Conservation (phyloP, 805 yeast species). For the Cyberlindnera saturnus region DNA sequence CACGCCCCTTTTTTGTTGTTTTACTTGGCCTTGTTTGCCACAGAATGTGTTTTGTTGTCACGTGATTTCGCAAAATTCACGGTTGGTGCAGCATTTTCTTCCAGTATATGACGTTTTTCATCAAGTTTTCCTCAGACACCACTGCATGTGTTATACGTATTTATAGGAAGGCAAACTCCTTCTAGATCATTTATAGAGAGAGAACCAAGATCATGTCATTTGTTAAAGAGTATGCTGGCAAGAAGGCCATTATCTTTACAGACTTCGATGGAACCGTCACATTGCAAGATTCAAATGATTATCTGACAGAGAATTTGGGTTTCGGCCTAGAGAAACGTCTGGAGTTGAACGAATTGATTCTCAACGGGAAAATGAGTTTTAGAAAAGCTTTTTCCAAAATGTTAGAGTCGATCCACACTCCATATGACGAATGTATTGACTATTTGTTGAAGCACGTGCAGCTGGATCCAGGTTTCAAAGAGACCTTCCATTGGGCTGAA, state of each 20-base stretch:
- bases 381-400: slow-evolving; percentile 80
- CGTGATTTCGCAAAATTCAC: too few relatives aligned
- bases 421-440: slow-evolving; percentile 80
- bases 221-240: slow-evolving; percentile 20
- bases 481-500: slow-evolving; percentile 74
- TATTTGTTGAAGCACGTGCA: slow-evolving; percentile 56
- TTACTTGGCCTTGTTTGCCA: neutral
- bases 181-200: too few relatives aligned
- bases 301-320: slow-evolving; percentile 82
- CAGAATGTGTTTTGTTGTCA: too few relatives aligned
- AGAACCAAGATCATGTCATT: slow-evolving; percentile 14
- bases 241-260: slow-evolving; percentile 80
- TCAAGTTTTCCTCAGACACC: too few relatives aligned
- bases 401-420: slow-evolving; percentile 72
- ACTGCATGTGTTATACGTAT: too few relatives aligned
- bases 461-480: slow-evolving; percentile 87
- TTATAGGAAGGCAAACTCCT: too few relatives aligned
- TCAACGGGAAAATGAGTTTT: slow-evolving; percentile 61
- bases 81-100: too few relatives aligned
- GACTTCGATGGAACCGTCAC: slow-evolving; percentile 99
- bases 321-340: slow-evolving; percentile 68
- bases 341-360: slow-evolving; percentile 63
- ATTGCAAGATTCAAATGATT: slow-evolving; percentile 90
- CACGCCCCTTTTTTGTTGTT: slow-evolving; percentile 44
- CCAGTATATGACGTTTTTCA: too few relatives aligned